Percentiles rank a stretch among this genome's conserved stretches.
phyloP scores from a whole-genome alignment of 495 filamentous ascomycete species.

The Aspergillus diversus region DNA sequence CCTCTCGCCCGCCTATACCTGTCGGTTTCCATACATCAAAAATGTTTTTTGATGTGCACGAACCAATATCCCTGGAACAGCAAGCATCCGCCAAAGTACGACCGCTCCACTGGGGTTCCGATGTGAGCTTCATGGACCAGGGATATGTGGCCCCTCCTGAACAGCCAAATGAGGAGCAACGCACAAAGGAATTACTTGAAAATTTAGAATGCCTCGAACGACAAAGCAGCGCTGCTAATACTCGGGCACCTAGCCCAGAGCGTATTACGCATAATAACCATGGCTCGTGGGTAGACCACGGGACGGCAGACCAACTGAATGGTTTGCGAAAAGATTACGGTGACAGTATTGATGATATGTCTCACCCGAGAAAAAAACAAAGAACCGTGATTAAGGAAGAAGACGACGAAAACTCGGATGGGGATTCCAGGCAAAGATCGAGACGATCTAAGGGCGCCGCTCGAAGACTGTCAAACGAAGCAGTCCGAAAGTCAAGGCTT shows the following conservation, averaged over 20 bases:
- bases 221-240: constrained; percentile 57
- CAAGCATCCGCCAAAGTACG: constrained; percentile 43
- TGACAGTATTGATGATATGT: constrained; percentile 29
- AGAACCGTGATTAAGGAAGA: constrained; percentile 40
- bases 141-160: constrained; percentile 58
- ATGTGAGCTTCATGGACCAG: constrained; percentile 61
- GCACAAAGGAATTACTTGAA: constrained; percentile 55
- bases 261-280: constrained; percentile 26
- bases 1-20: constrained; percentile 30
- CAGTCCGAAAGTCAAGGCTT: constrained; percentile 35
- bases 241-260: constrained; percentile 61
- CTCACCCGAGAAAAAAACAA: constrained; percentile 41
- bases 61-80: constrained; percentile 45
- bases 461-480: constrained; percentile 38
- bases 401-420: constrained; percentile 43
- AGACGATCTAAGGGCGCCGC: constrained; percentile 52
- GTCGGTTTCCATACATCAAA: constrained; percentile 48
- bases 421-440: constrained; percentile 44
- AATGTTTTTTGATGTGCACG: constrained; percentile 49
- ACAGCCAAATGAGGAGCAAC: constrained; percentile 58
- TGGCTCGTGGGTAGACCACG: constrained; percentile 20
- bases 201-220: constrained; percentile 58
- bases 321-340: constrained; percentile 23
- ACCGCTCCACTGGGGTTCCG: constrained; percentile 66
- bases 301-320: constrained; percentile 14